Evolutionary conservation across 805 yeast genomes (phyloP).

Genomic region (Nakazawaea peltata): DNA sequence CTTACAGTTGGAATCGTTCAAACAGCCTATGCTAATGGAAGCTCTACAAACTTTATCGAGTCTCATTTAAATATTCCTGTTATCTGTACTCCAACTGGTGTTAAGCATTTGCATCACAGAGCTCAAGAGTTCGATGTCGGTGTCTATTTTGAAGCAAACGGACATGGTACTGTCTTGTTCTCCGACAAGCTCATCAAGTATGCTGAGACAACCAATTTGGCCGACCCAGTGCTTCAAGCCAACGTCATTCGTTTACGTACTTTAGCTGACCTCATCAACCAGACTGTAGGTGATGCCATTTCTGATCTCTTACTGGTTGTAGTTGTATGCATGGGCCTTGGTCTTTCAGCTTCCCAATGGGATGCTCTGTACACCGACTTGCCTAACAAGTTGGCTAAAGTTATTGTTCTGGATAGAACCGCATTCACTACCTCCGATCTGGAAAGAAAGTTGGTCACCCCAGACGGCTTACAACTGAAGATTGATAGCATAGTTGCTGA

Average conservation of each 20-base stretch:
- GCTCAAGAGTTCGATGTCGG: conserved; percentile 83
- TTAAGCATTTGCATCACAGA: conserved; percentile 91
- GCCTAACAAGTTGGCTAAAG: conserved; percentile 80
- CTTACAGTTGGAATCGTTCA: conserved; percentile 77
- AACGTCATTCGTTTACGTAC: conserved; percentile 49
- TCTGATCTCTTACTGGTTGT: conserved; percentile 82
- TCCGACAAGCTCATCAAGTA: conserved; percentile 42
- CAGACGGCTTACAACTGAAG: conserved; percentile 64
- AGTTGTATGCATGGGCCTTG: conserved; percentile 47
- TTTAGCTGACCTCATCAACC: conserved; percentile 74
- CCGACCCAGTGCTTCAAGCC: conserved; percentile 28
- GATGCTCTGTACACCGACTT: conserved; percentile 68
- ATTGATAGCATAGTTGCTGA: conserved; percentile 60
- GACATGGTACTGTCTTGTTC: conserved; percentile 96
- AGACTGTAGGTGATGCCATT: conserved; percentile 97
- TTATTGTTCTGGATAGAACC: conserved; percentile 73
- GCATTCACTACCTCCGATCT: conserved; percentile 83
- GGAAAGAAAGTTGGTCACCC: conserved; percentile 72
- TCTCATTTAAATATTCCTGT: conserved; percentile 65
- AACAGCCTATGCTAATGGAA: conserved; percentile 97
- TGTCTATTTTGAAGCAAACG: conserved; percentile 95
- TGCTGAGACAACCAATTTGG: conserved; percentile 26
- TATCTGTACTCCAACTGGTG: conserved; percentile 90
- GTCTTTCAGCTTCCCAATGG: conserved; percentile 66
- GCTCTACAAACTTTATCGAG: conserved; percentile 67